Conservation (phyloP, 2,329 filamentous ascomycete genomes). For the Cladophialophora bantiana region DNA sequence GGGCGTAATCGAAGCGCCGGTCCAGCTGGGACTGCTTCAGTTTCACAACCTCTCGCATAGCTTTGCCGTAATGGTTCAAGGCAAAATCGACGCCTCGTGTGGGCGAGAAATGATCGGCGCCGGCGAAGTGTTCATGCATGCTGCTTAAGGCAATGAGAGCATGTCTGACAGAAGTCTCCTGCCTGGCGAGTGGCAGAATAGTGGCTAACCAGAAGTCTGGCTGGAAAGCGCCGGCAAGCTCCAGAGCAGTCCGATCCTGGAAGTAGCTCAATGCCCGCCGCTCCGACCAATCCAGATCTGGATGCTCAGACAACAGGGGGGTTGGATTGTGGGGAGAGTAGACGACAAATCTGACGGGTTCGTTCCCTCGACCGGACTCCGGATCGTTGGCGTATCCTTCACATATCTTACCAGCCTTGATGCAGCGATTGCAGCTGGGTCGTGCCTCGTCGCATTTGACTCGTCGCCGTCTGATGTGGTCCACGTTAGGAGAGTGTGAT, state of each 20-base stretch:
- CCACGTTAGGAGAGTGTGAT: background rate
- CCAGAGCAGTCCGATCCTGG: constrained; percentile 40
- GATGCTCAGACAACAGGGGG: constrained; percentile 12
- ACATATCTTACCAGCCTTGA: constrained; percentile 42
- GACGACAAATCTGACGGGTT: constrained; percentile 29
- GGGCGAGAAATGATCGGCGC: constrained; percentile 27
- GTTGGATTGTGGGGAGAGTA: constrained; percentile 23
- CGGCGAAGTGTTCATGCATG: constrained; percentile 42
- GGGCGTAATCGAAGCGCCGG: constrained; percentile 45
- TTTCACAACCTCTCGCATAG: constrained; percentile 52
- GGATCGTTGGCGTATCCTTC: constrained; percentile 40
- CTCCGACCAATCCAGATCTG: constrained; percentile 37
- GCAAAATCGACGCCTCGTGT: constrained; percentile 44
- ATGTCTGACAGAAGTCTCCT: constrained; percentile 42
- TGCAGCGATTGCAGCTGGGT: constrained; percentile 41
- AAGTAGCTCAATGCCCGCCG: constrained; percentile 43
- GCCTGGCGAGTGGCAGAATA: constrained; percentile 41
- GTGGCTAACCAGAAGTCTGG: constrained; percentile 42
- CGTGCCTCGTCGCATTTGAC: constrained; percentile 45
- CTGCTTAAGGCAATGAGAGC: constrained; percentile 43
- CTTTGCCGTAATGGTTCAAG: constrained; percentile 58
- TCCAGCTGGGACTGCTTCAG: constrained; percentile 47
- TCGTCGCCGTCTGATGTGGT: constrained; percentile 21
- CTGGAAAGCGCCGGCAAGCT: constrained; percentile 41
- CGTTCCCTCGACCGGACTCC: constrained; percentile 7